A percentile compares a stretch with the other conserved stretches of the same genome.
Conservation (phyloP, 1,284 basidiomycete species). For the Cryptococcus wingfieldii region DNA sequence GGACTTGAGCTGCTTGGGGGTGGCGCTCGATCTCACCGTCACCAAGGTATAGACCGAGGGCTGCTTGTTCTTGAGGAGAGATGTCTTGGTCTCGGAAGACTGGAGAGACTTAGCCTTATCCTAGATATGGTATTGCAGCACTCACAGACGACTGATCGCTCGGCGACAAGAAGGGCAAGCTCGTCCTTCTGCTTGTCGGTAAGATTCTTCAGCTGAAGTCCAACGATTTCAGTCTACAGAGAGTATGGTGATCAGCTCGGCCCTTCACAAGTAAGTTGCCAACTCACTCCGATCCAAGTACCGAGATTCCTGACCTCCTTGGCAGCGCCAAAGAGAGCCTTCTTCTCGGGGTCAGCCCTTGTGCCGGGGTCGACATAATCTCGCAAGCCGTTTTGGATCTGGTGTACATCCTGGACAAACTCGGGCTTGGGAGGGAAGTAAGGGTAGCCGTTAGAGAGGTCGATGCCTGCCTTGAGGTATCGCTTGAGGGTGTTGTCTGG, state of each 20-base stretch:
- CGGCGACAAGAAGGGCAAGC: slow-evolving; percentile 32
- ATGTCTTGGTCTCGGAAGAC: slow-evolving; percentile 28
- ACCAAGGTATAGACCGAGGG: slow-evolving; percentile 33
- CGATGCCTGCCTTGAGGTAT: background rate
- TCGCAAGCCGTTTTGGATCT: slow-evolving; percentile 8
- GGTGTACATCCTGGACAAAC: slow-evolving; percentile 27
- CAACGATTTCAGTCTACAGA: slow-evolving; percentile 31
- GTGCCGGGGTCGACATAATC: slow-evolving; percentile 24
- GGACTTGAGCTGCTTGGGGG: slow-evolving; percentile 55
- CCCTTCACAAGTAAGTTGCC: background rate
- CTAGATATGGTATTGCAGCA: background rate
- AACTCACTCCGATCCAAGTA: slow-evolving; percentile 30
- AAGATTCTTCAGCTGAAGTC: slow-evolving; percentile 29
- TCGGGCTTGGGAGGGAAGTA: slow-evolving; percentile 35
- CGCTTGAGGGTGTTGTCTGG: background rate
- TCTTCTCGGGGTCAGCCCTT: slow-evolving; percentile 37
- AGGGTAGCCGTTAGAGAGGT: slow-evolving; percentile 24
- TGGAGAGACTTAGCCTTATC: background rate
- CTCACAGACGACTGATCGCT: slow-evolving; percentile 33
- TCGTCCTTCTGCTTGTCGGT: slow-evolving; percentile 33
- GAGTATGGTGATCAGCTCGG: slow-evolving; percentile 5
- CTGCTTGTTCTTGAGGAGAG: slow-evolving; percentile 25
- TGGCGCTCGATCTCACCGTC: slow-evolving; percentile 56
- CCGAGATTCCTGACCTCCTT: slow-evolving; percentile 27
- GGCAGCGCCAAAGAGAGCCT: slow-evolving; percentile 34